A percentile compares a stretch with the other conserved stretches of the same genome.
Conservation (phyloP, 768 basidiomycete species). For the Phylloporus rhodoxanthus region DNA sequence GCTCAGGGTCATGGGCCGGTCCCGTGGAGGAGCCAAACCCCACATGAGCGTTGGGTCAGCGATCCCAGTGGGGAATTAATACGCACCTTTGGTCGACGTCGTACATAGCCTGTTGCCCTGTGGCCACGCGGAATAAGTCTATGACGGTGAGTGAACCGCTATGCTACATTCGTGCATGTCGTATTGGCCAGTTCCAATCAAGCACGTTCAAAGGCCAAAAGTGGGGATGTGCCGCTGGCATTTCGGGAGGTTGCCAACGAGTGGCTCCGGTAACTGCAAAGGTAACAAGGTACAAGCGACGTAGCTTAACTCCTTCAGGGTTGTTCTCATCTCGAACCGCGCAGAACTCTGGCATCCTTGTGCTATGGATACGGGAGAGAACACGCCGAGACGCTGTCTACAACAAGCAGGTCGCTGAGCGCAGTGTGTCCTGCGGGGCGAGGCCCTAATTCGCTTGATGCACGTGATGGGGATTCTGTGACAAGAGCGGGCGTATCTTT, state of each 20-base stretch:
- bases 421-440: neutral
- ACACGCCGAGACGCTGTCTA: no score
- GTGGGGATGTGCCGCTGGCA: neutral
- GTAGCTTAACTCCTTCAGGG: neutral
- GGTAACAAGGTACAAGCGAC: neutral
- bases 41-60: neutral
- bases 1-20: neutral
- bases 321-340: neutral
- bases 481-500: neutral
- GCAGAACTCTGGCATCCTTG: neutral
- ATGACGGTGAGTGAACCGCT: neutral
- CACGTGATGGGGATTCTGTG: neutral
- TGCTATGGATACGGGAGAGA: neutral
- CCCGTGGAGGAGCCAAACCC: neutral
- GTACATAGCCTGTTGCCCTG: neutral
- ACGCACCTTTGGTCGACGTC: neutral
- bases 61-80: neutral
- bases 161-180: neutral
- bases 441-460: neutral
- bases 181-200: neutral
- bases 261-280: neutral
- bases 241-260: neutral
- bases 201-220: neutral
- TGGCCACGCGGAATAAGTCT: neutral
- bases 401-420: neutral